These are phyloP conservation scores for Pseudogymnoascus sp. DNA, from an alignment of 2,329 filamentous ascomycete species.

Conservation along the genomic window DNA sequence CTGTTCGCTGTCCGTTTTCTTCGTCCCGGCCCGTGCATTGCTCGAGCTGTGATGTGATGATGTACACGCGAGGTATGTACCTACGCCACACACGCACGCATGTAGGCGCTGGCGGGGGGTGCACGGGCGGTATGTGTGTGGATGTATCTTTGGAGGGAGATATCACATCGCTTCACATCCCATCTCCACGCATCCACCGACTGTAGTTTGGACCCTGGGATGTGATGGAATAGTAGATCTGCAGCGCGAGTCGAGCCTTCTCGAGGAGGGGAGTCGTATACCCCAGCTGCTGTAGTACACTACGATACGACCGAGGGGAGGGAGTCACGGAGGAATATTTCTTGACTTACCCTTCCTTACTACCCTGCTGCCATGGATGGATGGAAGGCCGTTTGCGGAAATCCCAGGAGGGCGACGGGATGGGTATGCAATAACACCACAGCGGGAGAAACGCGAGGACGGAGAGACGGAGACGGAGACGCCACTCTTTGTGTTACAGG, in stretches of 20 bases:
- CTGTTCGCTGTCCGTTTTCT: neutral
- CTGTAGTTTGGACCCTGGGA: no score
- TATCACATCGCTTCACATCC: neutral
- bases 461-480: neutral
- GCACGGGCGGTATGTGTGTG: neutral
- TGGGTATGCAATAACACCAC: neutral
- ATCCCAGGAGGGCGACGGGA: neutral
- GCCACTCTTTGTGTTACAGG: neutral
- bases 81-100: neutral
- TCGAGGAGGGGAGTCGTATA: no score
- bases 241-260: neutral
- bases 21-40: neutral
- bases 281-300: no score
- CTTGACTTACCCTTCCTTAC: no score
- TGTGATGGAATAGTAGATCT: neutral
- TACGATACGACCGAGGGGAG: no score
- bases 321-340: no score
- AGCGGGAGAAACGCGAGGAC: neutral
- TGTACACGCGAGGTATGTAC: neutral
- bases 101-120: neutral
- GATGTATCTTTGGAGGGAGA: neutral
- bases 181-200: no score
- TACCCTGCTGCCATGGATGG: no score
- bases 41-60: neutral
- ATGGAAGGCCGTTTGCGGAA: neutral